phyloP scores from a whole-genome alignment of 352 stramenopile genomes.

The Globisporangium solare region DNA sequence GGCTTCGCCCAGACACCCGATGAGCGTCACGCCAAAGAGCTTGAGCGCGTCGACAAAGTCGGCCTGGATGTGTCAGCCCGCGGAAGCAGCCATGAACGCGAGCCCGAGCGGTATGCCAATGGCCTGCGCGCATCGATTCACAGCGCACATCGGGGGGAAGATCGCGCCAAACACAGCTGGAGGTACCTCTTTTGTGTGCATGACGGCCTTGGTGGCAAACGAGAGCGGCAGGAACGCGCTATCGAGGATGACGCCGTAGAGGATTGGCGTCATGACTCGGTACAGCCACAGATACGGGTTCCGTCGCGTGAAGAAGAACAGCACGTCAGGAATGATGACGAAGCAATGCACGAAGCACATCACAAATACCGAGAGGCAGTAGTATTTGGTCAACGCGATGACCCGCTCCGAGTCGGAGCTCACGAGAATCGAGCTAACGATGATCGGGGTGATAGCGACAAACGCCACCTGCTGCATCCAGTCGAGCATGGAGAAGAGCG shows the following conservation, averaged over 20 bases:
- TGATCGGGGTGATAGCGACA: constrained; percentile 40
- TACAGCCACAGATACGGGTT: constrained; percentile 54
- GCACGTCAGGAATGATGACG: constrained; percentile 38
- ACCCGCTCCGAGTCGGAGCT: constrained; percentile 27
- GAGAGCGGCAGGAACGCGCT: constrained; percentile 43
- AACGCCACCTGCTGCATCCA: constrained; percentile 52
- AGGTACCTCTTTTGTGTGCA: constrained; percentile 42
- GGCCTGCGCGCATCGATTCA: constrained; percentile 47
- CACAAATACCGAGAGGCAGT: constrained; percentile 26
- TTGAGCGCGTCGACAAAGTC: constrained; percentile 26
- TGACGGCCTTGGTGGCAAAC: constrained; percentile 53
- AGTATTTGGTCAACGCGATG: constrained; percentile 37
- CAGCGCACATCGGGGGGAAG: constrained; percentile 48
- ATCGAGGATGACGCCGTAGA: constrained; percentile 44
- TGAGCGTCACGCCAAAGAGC: constrained; percentile 40
- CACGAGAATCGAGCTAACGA: constrained; percentile 37
- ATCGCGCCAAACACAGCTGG: constrained; percentile 48
- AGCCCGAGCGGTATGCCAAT: constrained; percentile 40
- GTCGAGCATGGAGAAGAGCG: constrained; percentile 52
- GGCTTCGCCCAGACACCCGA: constrained; percentile 47
- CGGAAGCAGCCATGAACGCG: constrained; percentile 46
- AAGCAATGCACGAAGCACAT: constrained; percentile 31
- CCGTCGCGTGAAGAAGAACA: constrained; percentile 42
- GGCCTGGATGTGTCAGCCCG: constrained; percentile 36
- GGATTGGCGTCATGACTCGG: constrained; percentile 35